Evolutionary conservation across 192 early-diverging fungal genomes (phyloP), one percentile per base, ranked within the genome.

Genomic region (Coemansia furcata): DNA sequence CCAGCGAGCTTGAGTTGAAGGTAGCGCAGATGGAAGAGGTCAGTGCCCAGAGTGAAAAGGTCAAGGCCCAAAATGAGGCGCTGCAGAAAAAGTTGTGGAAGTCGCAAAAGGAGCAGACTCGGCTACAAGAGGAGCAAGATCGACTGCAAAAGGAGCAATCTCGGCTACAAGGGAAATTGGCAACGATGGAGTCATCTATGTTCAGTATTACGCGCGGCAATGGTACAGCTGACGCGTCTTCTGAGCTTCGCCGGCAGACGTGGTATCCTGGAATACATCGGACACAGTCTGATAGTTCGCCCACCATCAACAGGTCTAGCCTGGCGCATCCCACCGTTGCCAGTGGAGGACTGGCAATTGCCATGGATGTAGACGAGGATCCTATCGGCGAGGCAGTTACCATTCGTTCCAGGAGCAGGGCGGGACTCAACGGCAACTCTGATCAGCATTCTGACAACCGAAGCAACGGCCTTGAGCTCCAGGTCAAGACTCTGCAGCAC

Each of bases 1-100:
- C 71, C 21, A 82, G 77, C 43, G 71, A 77, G 57, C 77, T 82
- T 9, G 80, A 85, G 58, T 76, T 80, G 52, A 77, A 85, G 62
- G 67, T 85, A 11, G 84, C 69, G 38, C 80, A 80, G 69, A 78
- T 85, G 73, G 73, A 74, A 26, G 23, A 26, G 23, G 23, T 26
- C 23, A 26, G 23, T 26, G 43, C 76, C 46, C 73, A 74, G 50
- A 71, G 71, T n/a, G 74, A 72, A 49, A 85, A 82, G 69, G 61
- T 85, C 44, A 80, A 82, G 42, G 80, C 73, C 0, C 68, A 80
- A 63, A 85, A 82, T 52, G 80, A 85, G 52, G 57, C 66, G 19
- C 60, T 85, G 19, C 59, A 76, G 65, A 77, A 77, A n/a, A 77
- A 82, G 64, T 65, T 82, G 26, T 78, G 73, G 67, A 54, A 30